Conservation (phyloP, 495 filamentous ascomycete species). For the Trypethelium eluteriae region DNA sequence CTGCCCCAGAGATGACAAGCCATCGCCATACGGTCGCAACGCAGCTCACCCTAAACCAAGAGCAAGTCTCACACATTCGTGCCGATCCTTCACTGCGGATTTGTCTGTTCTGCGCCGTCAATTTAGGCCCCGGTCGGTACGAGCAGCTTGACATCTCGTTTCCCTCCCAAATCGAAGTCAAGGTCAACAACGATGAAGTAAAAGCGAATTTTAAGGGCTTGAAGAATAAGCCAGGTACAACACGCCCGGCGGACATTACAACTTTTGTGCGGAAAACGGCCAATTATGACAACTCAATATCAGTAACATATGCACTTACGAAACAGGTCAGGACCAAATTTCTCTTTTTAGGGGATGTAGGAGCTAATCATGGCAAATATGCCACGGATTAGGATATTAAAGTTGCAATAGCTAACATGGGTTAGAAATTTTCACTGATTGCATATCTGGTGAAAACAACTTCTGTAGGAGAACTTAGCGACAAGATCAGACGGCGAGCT, state of each 20-base stretch:
- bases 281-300: constrained; percentile 65
- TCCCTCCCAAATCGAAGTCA: constrained; percentile 83
- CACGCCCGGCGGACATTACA: constrained; percentile 85
- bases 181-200: constrained; percentile 77
- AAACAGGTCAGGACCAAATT: constrained; percentile 1
- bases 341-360: constrained; percentile 16
- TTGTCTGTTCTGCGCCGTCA: constrained; percentile 73
- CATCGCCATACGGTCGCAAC: constrained; percentile 52
- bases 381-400: background rate
- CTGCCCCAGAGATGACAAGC: constrained; percentile 26
- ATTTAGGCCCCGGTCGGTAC: constrained; percentile 47
- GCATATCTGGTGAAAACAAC: constrained; percentile 66
- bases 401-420: constrained; percentile 25
- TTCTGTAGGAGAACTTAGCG: constrained; percentile 64
- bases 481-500: constrained; percentile 54
- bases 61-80: constrained; percentile 43
- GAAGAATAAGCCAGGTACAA: constrained; percentile 92
- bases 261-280: constrained; percentile 58
- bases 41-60: constrained; percentile 45
- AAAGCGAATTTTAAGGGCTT: constrained; percentile 85
- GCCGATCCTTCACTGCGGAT: constrained; percentile 51
- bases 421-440: constrained; percentile 67
- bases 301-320: constrained; percentile 88
- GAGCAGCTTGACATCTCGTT: constrained; percentile 70
- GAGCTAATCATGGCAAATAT: constrained; percentile 9